phyloP scores from a whole-genome alignment of 768 basidiomycete genomes.

The Lactarius trivialis region DNA sequence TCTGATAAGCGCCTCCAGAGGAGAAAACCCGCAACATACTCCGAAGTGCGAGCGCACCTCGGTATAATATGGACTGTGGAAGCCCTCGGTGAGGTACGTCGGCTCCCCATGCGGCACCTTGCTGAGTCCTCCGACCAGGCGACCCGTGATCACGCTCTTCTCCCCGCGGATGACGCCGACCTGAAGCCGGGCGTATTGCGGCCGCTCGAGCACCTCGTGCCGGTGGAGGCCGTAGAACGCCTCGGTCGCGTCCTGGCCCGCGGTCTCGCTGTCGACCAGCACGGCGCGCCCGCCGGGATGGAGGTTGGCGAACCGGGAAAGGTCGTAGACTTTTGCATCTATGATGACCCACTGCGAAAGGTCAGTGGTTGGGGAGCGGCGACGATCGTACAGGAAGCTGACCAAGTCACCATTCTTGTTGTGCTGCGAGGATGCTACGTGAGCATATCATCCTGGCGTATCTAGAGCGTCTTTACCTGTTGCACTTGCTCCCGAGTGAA shows the following conservation, averaged over 20 bases:
- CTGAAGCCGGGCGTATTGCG: slow-evolving; percentile 63
- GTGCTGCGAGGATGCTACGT: slow-evolving; percentile 52
- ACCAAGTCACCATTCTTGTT: slow-evolving; percentile 81
- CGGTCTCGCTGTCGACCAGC: slow-evolving; percentile 37
- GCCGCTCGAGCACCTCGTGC: slow-evolving; percentile 67
- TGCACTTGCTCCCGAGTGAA: slow-evolving; percentile 57
- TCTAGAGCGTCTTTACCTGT: slow-evolving; percentile 40
- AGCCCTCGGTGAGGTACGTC: slow-evolving; percentile 66
- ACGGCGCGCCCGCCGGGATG: slow-evolving; percentile 86
- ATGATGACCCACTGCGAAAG: slow-evolving; percentile 65
- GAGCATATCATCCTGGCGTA: neutral
- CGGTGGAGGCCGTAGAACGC: slow-evolving; percentile 84
- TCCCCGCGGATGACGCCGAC: slow-evolving; percentile 64
- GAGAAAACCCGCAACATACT: neutral
- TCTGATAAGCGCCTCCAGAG: neutral
- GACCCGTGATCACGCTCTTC: slow-evolving; percentile 45
- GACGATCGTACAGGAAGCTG: slow-evolving; percentile 22
- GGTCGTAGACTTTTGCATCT: slow-evolving; percentile 75
- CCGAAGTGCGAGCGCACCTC: slow-evolving; percentile 37
- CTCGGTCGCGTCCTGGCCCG: slow-evolving; percentile 82
- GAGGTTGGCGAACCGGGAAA: slow-evolving; percentile 72
- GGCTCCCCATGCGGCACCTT: slow-evolving; percentile 82
- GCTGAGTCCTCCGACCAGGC: slow-evolving; percentile 52
- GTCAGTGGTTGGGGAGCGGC: too few relatives aligned
- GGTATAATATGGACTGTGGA: slow-evolving; percentile 70